Conservation (phyloP, 345 rosid genomes). For the rapeseed (Brassica napus) region Da-Ae NC_063437.1:12690001-12690500, state of each 20-base stretch:
- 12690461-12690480: slow-evolving; percentile 43
- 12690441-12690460: slow-evolving; percentile 49
- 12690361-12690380: slow-evolving; percentile 41
- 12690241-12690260: background rate
- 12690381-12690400: slow-evolving; percentile 59
- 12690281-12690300: slow-evolving; percentile 69
- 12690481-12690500: slow-evolving; percentile 42
- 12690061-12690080: background rate
- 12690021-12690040: background rate
- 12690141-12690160: no score
- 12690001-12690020: background rate
- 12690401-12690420: slow-evolving; percentile 53
- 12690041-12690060: no score
- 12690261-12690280: slow-evolving; percentile 15
- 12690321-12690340: slow-evolving; percentile 70
- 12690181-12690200: no score
- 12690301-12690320: slow-evolving; percentile 64
- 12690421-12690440: slow-evolving; percentile 49
- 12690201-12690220: background rate
- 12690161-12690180: no score
- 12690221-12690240: background rate
- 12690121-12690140: no score
- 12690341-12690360: slow-evolving; percentile 53
- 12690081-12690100: no score
- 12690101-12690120: background rate